Evolutionary conservation across 306 rosid species (phyloP).

Genomic region (Trichosanthes cucumerina): DNA sequence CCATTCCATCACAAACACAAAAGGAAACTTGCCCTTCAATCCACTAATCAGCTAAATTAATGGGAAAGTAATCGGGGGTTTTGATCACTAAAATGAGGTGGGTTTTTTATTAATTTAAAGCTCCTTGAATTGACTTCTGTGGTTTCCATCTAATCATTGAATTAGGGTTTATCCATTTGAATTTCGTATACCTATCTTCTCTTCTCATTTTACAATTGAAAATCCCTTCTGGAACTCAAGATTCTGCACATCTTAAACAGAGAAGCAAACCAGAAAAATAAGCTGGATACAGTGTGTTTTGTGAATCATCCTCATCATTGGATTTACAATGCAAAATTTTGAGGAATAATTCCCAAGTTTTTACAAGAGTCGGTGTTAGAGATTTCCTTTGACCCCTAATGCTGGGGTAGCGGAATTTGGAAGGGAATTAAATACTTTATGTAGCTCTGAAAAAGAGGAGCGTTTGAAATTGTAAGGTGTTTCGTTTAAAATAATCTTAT

Average conservation of each 20-base stretch:
- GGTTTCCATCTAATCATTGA: conserved; percentile 44
- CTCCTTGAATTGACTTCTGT: conserved; percentile 35
- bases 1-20: conserved; percentile 16
- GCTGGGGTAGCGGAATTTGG: conserved; percentile 6
- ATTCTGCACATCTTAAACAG: conserved; percentile 27
- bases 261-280: conserved; percentile 30
- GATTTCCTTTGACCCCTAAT: neutral
- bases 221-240: conserved; percentile 23
- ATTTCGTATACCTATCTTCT: conserved; percentile 8
- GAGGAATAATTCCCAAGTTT: neutral
- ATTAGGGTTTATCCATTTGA: conserved; percentile 23
- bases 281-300: conserved; percentile 39
- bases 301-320: neutral
- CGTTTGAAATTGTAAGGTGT: neutral
- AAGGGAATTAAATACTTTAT: conserved; percentile 9
- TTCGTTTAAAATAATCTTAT: neutral
- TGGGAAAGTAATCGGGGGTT: conserved; percentile 29
- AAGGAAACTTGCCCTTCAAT: conserved; percentile 45
- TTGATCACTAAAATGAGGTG: conserved; percentile 15
- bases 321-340: neutral
- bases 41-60: conserved; percentile 35
- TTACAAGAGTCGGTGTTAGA: neutral
- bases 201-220: conserved; percentile 1
- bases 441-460: conserved; percentile 14
- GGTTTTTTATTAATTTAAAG: conserved; percentile 15